These are phyloP conservation scores for Xylaria sp. DNA, from an alignment of 2,329 filamentous ascomycete species.

Conservation along the genomic window DNA sequence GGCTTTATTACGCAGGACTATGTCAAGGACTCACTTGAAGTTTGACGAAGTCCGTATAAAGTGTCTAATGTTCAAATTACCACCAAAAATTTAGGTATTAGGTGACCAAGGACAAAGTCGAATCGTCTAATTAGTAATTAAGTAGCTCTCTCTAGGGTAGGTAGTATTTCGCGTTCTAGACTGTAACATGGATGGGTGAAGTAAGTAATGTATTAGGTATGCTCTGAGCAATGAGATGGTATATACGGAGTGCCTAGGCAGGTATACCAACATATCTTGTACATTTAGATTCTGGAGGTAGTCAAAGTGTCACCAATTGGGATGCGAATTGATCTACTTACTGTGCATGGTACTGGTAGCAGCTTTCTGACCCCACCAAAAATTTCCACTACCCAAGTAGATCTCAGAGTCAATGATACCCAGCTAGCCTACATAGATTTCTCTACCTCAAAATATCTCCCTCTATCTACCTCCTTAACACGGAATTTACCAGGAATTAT, in stretches of 20 bases:
- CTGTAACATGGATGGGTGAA: neutral
- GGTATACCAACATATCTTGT: neutral
- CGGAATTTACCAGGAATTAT: too few species aligned
- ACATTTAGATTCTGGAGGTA: neutral
- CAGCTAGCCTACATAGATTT: neutral
- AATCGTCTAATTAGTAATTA: neutral
- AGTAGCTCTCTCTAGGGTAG: neutral
- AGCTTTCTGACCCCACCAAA: slow-evolving; percentile 32
- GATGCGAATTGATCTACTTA: slow-evolving; percentile 5
- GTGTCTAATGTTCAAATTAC: too few species aligned
- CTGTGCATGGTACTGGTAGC: too few species aligned
- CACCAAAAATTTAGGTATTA: neutral
- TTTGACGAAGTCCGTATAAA: neutral
- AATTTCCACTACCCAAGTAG: slow-evolving; percentile 16
- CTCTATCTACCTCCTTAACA: too few species aligned
- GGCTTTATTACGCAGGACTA: neutral
- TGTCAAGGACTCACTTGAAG: too few species aligned
- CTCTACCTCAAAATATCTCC: neutral
- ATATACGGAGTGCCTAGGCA: neutral
- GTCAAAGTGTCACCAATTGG: neutral
- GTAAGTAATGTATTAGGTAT: too few species aligned
- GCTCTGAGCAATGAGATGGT: too few species aligned
- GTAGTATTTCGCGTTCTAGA: neutral
- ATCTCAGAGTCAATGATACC: neutral
- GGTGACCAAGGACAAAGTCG: neutral